A percentile compares a stretch with the other conserved stretches of the same genome.
Conservation (phyloP, 306 rosid species). For the Inga leiocalycina region DNA sequence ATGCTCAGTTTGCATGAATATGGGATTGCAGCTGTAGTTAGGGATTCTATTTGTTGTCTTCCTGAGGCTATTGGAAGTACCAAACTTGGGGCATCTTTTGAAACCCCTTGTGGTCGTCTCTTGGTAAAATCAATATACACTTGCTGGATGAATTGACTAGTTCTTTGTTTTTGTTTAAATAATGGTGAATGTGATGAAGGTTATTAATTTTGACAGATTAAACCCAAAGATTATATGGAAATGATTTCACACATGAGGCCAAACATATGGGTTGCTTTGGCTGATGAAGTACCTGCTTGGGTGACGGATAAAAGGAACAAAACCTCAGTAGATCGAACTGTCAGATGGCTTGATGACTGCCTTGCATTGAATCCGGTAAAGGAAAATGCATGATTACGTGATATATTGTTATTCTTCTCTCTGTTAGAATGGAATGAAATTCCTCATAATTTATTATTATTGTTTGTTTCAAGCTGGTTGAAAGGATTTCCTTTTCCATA, state of each 20-base stretch:
- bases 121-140: slow-evolving; percentile 53
- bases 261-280: slow-evolving; percentile 82
- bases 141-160: slow-evolving; percentile 15
- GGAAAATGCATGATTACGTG: slow-evolving; percentile 18
- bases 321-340: slow-evolving; percentile 85
- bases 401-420: slow-evolving; percentile 14
- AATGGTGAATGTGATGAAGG: slow-evolving; percentile 8
- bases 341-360: slow-evolving; percentile 95
- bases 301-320: slow-evolving; percentile 79
- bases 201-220: slow-evolving; percentile 57
- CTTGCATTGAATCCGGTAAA: slow-evolving; percentile 61
- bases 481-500: neutral
- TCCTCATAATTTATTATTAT: neutral
- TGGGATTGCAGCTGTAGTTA: slow-evolving; percentile 66
- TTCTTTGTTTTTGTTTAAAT: slow-evolving; percentile 2
- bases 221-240: slow-evolving; percentile 76
- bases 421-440: slow-evolving; percentile 1
- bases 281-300: slow-evolving; percentile 96
- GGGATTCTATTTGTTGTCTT: slow-evolving; percentile 78
- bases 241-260: slow-evolving; percentile 78
- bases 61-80: slow-evolving; percentile 63
- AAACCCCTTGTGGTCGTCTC: slow-evolving; percentile 83
- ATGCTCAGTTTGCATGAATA: slow-evolving; percentile 65
- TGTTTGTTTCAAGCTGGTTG: neutral
- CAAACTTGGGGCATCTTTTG: slow-evolving; percentile 79